These are phyloP conservation scores for Umbelopsis sp. DNA, from an alignment of 371 early-diverging fungal genomes.

Conservation along the genomic window DNA sequence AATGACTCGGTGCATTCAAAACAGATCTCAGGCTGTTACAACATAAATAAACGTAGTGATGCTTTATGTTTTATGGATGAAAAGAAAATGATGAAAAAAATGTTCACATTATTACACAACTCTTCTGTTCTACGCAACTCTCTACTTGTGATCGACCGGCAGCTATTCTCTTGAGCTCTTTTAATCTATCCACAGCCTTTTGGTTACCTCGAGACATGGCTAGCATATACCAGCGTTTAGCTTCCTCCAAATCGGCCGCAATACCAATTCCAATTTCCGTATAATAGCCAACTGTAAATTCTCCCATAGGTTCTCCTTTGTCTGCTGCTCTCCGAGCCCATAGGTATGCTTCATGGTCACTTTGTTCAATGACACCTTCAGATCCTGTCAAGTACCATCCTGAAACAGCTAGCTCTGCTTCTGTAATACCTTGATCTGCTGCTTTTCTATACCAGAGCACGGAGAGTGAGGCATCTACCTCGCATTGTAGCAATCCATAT, in stretches of 20 bases:
- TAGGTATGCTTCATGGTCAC: constrained; percentile 83
- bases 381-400: constrained; percentile 90
- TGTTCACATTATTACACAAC: constrained; percentile 10
- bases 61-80: neutral
- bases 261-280: constrained; percentile 77
- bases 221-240: constrained; percentile 71
- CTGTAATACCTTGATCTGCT: constrained; percentile 79
- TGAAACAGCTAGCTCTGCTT: constrained; percentile 81
- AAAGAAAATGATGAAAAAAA: neutral
- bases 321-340: constrained; percentile 74
- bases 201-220: constrained; percentile 74
- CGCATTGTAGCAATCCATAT: constrained; percentile 81
- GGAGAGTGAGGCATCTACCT: constrained; percentile 81
- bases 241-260: constrained; percentile 62
- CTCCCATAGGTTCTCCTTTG: constrained; percentile 74
- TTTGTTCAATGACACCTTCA: constrained; percentile 73
- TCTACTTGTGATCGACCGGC: constrained; percentile 13
- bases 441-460: constrained; percentile 95
- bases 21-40: neutral
- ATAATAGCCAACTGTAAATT: constrained; percentile 82
- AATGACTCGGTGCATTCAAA: neutral
- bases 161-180: constrained; percentile 64
- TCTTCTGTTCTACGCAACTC: neutral
- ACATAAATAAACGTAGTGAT: neutral
- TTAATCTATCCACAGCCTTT: constrained; percentile 67